phyloP scores from a whole-genome alignment of 371 early-diverging fungal genomes.

The Spiromyces aspiralis region DNA sequence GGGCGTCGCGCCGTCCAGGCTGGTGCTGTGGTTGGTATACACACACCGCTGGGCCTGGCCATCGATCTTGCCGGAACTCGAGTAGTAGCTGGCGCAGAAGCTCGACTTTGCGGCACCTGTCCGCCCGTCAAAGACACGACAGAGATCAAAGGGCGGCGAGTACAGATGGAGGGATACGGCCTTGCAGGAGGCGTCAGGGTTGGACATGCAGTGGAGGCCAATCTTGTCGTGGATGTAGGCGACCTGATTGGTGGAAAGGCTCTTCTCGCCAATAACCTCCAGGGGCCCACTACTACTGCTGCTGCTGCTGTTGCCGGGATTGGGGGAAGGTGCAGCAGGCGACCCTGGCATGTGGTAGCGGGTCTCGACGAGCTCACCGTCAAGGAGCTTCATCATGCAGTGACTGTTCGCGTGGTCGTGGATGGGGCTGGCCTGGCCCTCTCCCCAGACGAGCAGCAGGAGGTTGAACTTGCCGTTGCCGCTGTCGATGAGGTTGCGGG shows the following conservation, averaged over 20 bases:
- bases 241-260: slow-evolving; percentile 44
- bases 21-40: no score
- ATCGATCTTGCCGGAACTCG: no score
- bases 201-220: slow-evolving; percentile 75
- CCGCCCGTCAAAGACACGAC: slow-evolving; percentile 65
- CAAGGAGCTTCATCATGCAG: slow-evolving; percentile 85
- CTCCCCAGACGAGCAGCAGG: slow-evolving; percentile 80
- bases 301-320: not conserved
- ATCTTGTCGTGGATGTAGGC: slow-evolving; percentile 85
- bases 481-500: slow-evolving; percentile 76
- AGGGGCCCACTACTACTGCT: not conserved
- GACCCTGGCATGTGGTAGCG: slow-evolving; percentile 57
- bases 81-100: slow-evolving; percentile 7
- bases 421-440: slow-evolving; percentile 63
- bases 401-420: slow-evolving; percentile 89
- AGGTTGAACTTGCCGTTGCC: slow-evolving; percentile 91
- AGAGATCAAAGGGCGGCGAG: slow-evolving; percentile 73
- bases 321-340: not conserved
- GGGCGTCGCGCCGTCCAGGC: no score
- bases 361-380: slow-evolving; percentile 66
- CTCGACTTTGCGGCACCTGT: slow-evolving; percentile 45
- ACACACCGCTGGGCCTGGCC: no score
- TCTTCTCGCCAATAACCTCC: slow-evolving; percentile 28
- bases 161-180: slow-evolving; percentile 86
- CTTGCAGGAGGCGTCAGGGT: slow-evolving; percentile 36